These are phyloP conservation scores for Oropetium thomaeum DNA, from an alignment of 176 grass and related monocot species.

Conservation along the genomic window DNA sequence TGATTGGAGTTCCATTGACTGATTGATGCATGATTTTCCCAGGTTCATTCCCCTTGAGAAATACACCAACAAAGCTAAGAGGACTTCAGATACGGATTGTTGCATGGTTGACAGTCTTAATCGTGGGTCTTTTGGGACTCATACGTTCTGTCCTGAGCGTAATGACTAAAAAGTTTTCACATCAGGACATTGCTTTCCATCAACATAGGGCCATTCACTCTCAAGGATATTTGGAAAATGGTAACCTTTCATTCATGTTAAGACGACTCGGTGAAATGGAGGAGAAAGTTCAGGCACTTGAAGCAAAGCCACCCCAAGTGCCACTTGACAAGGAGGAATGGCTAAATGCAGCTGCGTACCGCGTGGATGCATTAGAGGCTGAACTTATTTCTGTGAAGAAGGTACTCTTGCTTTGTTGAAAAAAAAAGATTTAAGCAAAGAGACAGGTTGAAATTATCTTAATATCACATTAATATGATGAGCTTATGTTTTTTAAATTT, in stretches of 20 bases:
- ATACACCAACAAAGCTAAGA: slow-evolving; percentile 6
- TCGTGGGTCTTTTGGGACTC: slow-evolving; percentile 54
- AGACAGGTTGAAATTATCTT: neutral
- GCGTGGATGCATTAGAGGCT: slow-evolving; percentile 88
- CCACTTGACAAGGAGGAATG: slow-evolving; percentile 80
- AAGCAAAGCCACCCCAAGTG: slow-evolving; percentile 74
- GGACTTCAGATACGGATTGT: slow-evolving; percentile 43
- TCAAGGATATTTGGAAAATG: slow-evolving; percentile 37
- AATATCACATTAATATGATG: neutral
- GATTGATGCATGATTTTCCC: slow-evolving; percentile 31
- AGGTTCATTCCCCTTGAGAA: slow-evolving; percentile 43
- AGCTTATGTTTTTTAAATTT: neutral
- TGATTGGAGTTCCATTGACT: slow-evolving; percentile 9
- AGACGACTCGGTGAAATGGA: slow-evolving; percentile 63
- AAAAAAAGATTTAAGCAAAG: slow-evolving; percentile 3
- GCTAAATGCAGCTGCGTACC: slow-evolving; percentile 52
- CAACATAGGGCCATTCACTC: slow-evolving; percentile 4
- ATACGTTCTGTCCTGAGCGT: slow-evolving; percentile 45
- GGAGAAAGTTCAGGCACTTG: slow-evolving; percentile 61
- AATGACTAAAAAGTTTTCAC: slow-evolving; percentile 53
- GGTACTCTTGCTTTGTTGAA: slow-evolving; percentile 37
- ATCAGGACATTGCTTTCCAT: slow-evolving; percentile 31
- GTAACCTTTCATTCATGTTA: slow-evolving; percentile 39
- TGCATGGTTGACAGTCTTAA: slow-evolving; percentile 46
- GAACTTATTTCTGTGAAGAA: slow-evolving; percentile 94